Percentiles rank a stretch among this genome's conserved stretches.
These are phyloP conservation scores for Glycine soja DNA, from an alignment of 306 rosid genomes.

Conservation along the genomic window DNA sequence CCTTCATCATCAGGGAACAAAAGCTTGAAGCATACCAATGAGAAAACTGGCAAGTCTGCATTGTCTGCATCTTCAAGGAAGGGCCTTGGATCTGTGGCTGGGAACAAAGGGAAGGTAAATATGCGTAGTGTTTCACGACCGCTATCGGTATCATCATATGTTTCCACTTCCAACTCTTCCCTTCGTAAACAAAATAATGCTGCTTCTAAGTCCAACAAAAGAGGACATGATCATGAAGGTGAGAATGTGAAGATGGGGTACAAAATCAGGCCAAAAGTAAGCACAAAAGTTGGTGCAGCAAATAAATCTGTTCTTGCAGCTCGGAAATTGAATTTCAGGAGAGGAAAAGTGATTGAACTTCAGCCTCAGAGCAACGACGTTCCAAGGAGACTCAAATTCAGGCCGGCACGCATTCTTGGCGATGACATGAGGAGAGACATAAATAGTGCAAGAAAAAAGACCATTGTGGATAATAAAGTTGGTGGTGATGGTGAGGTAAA, in stretches of 20 bases:
- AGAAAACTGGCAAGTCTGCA: conserved; percentile 40
- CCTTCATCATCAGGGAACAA: conserved; percentile 42
- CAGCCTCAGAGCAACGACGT: conserved; percentile 58
- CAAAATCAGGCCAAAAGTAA: conserved; percentile 54
- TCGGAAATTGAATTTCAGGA: conserved; percentile 62
- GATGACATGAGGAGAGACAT: conserved; percentile 54
- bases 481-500: conserved; percentile 47
- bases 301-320: conserved; percentile 48
- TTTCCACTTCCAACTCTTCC: conserved; percentile 41
- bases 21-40: conserved; percentile 48
- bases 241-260: conserved; percentile 49
- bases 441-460: conserved; percentile 41
- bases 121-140: conserved; percentile 16
- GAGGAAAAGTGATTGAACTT: conserved; percentile 71
- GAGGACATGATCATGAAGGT: conserved; percentile 33
- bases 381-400: conserved; percentile 78
- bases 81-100: conserved; percentile 50
- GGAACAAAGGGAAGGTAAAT: conserved; percentile 51
- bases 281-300: conserved; percentile 48
- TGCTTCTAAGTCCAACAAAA: conserved; percentile 39
- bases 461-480: conserved; percentile 44
- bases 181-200: conserved; percentile 47
- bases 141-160: background rate
- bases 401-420: conserved; percentile 52
- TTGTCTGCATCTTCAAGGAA: conserved; percentile 53